Evolutionary conservation across 192 early-diverging fungal species (phyloP).

Genomic region (Linderina pennispora): DNA sequence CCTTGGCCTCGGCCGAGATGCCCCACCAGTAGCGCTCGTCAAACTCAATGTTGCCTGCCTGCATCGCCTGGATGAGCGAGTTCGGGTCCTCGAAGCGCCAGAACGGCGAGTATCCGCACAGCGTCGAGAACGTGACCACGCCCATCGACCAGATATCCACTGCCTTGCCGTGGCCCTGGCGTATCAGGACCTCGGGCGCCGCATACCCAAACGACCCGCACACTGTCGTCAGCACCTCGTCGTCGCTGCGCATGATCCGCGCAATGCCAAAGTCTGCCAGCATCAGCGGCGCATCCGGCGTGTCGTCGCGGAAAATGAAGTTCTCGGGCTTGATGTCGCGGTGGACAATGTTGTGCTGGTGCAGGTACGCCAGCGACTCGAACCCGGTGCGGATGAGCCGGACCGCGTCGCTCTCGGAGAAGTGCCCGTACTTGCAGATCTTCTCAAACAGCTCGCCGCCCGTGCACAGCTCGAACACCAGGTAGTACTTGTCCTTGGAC

Average conservation of each 20-base stretch:
- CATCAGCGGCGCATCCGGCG: slow-evolving; percentile 62
- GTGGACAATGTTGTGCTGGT: slow-evolving; percentile 82
- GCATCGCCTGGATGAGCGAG: slow-evolving; percentile 52
- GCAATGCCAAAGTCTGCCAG: slow-evolving; percentile 88
- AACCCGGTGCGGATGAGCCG: slow-evolving; percentile 67
- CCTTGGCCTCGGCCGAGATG: slow-evolving; percentile 72
- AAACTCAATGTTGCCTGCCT: slow-evolving; percentile 60
- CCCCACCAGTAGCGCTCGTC: slow-evolving; percentile 73
- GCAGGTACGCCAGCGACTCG: slow-evolving; percentile 77
- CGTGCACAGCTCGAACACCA: slow-evolving; percentile 72
- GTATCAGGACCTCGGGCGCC: slow-evolving; percentile 82
- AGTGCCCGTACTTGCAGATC: slow-evolving; percentile 70
- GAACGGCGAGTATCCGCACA: slow-evolving; percentile 80
- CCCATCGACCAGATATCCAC: slow-evolving; percentile 96
- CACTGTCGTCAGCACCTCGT: slow-evolving; percentile 68
- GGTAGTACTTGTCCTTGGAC: slow-evolving; percentile 66
- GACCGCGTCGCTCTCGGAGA: slow-evolving; percentile 77
- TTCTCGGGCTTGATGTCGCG: slow-evolving; percentile 85
- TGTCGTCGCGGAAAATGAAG: slow-evolving; percentile 64
- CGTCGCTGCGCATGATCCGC: slow-evolving; percentile 53
- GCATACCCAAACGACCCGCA: slow-evolving; percentile 84
- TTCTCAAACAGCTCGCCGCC: slow-evolving; percentile 89
- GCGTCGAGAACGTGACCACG: slow-evolving; percentile 82
- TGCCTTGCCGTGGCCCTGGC: slow-evolving; percentile 77
- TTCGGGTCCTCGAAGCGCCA: slow-evolving; percentile 55